Base-by-base conservation (phyloP, 192 early-diverging fungal genomes). In the Coemansia sp. region DNA sequence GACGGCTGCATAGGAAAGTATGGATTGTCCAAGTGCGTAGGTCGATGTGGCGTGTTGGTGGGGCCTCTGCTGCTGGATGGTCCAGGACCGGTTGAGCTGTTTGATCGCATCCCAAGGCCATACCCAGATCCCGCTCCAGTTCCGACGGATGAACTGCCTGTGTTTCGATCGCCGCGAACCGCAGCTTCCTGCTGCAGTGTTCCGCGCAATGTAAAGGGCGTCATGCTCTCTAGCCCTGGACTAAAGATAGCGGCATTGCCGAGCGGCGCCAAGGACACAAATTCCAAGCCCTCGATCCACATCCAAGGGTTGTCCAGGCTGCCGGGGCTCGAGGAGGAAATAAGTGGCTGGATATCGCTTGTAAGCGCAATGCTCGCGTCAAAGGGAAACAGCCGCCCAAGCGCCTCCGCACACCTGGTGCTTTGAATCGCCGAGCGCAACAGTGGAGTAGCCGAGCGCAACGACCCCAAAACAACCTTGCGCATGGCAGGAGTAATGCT, bases 171-270 rank as follows among this genome's bases (percentile, higher is more conserved):
- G 40, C 43, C 17, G 9, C 34, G 46, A 17, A 19, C n/a, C 8
- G 35, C 18, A 26, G 45, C 53, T 32, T 74, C 70, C 25, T 62
- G 59, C 59, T 67, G 64, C 22, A 75, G 25, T 19, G 48, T 60
- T 0, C 71, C 71, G 13, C 71, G 71, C 45, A 75, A 21, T n/a
- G 73, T 68, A 38, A 69, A 77, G 15, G 73, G 73, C 9, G 66
- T 77, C 55, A 77, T 68, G 32, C 73, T 67, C 45, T 77, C 67
- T 18, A 77, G 48, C 15, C 73, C 73, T 18, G 17, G 21, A 29
- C 23, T 41, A 0, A 50, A 19, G 8, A 59, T 55, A 2, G 66
- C 36, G n/a, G 53, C 33, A 38, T 32, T 38, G 33, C 30, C 57
- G 27, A 58, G 49, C 27, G 55, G 6, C 1, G 52, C 49, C 35